A percentile compares a stretch with the other conserved stretches of the same genome.
Evolutionary conservation across 2,329 filamentous ascomycete species (phyloP).

Genomic region (Pyrenophora tritici-repentis): DNA sequence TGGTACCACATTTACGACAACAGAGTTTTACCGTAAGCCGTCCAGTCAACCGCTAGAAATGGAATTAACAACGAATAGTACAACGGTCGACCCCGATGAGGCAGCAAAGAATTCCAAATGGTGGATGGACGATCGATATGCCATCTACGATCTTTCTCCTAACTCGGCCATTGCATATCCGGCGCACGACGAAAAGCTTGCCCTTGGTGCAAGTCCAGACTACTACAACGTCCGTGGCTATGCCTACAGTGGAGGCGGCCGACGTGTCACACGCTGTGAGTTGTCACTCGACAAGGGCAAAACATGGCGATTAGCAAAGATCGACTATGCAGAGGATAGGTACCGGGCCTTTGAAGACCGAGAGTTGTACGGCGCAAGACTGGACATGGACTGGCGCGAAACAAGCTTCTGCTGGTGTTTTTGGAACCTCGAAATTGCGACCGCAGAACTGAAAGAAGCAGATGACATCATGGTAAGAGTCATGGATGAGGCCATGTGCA

Average conservation of each 20-base stretch:
- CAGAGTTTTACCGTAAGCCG: conserved; percentile 71
- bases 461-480: conserved; percentile 79
- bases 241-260: conserved; percentile 87
- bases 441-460: conserved; percentile 65
- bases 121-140: conserved; percentile 89
- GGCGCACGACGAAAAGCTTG: conserved; percentile 72
- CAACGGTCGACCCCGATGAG: conserved; percentile 81
- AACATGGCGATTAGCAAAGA: conserved; percentile 75
- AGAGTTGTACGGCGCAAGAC: conserved; percentile 71
- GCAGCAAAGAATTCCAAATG: conserved; percentile 73
- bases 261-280: conserved; percentile 80
- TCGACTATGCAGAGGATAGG: conserved; percentile 83
- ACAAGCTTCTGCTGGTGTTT: conserved; percentile 90
- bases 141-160: conserved; percentile 88
- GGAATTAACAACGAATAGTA: conserved; percentile 50
- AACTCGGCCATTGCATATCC: conserved; percentile 85
- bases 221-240: conserved; percentile 76
- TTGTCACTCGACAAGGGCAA: conserved; percentile 81
- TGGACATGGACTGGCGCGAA: conserved; percentile 84
- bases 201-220: conserved; percentile 53
- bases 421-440: conserved; percentile 74
- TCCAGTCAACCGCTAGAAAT: not conserved
- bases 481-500: conserved; percentile 88
- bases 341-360: conserved; percentile 71
- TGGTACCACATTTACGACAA: conserved; percentile 98